Conservation (phyloP, 164 flowering plant species). For the Sextonia rubra region DNA sequence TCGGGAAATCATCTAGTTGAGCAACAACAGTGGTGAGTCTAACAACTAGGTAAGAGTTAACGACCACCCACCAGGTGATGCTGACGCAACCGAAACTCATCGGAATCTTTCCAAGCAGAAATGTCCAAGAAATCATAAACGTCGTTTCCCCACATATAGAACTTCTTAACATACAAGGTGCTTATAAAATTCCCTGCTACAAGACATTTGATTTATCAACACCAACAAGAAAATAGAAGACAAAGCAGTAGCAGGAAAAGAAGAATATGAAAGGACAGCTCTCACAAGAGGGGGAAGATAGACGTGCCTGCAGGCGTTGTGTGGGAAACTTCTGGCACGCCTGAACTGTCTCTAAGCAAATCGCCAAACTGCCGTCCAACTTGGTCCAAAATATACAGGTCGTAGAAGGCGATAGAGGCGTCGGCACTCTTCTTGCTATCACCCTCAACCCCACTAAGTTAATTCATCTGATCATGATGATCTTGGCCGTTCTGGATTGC, state of each 20-base stretch:
- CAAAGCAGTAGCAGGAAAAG: background rate
- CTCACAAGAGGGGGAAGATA: slow-evolving; percentile 14
- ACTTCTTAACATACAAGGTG: too few species aligned
- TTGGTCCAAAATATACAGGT: slow-evolving; percentile 7
- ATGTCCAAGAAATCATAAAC: too few species aligned
- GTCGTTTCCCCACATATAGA: too few species aligned
- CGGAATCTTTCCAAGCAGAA: too few species aligned
- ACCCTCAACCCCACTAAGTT: slow-evolving; percentile 5
- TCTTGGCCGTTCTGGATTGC: background rate
- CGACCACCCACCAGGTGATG: too few species aligned
- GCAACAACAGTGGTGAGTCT: too few species aligned
- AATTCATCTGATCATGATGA: background rate
- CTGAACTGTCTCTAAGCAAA: slow-evolving; percentile 4
- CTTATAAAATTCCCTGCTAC: too few species aligned
- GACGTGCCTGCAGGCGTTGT: slow-evolving; percentile 7
- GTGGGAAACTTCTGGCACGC: slow-evolving; percentile 13
- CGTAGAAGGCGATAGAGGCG: slow-evolving; percentile 18
- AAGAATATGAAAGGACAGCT: slow-evolving; percentile 6
- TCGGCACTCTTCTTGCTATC: slow-evolving; percentile 13
- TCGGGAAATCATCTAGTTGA: too few species aligned
- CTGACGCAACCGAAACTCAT: too few species aligned
- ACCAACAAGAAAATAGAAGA: too few species aligned
- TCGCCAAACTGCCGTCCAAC: slow-evolving; percentile 1
- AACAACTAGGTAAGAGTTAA: too few species aligned
- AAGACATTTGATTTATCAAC: too few species aligned